phyloP scores from a whole-genome alignment of 2,329 filamentous ascomycete species.

The Dactylonectria macrodidyma region DNA sequence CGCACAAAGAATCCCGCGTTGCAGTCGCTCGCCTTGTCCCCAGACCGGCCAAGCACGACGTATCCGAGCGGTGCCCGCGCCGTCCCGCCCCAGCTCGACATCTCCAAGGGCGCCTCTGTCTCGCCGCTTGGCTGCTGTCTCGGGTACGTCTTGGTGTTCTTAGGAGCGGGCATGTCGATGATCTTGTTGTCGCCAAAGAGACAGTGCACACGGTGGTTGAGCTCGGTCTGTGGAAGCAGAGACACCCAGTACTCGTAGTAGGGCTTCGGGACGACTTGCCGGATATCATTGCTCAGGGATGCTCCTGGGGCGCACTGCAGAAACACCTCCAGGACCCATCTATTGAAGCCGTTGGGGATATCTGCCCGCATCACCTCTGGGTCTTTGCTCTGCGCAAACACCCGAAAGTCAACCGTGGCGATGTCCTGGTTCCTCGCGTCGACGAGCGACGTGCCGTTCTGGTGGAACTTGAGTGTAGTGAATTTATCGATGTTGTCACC shows the following conservation, averaged over 20 bases:
- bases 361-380: slow-evolving; percentile 28
- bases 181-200: slow-evolving; percentile 5
- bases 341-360: slow-evolving; percentile 29
- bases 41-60: slow-evolving; percentile 42
- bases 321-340: slow-evolving; percentile 51
- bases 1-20: slow-evolving; percentile 61
- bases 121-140: slow-evolving; percentile 40
- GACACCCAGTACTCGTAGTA: slow-evolving; percentile 39
- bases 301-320: slow-evolving; percentile 60
- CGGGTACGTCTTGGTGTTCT: slow-evolving; percentile 33
- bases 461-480: not conserved
- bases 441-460: not conserved
- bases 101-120: slow-evolving; percentile 22
- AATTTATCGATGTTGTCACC: not conserved
- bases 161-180: slow-evolving; percentile 33
- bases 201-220: slow-evolving; percentile 3
- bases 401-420: not conserved
- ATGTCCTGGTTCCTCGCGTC: not conserved
- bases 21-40: slow-evolving; percentile 56
- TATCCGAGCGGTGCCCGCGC: slow-evolving; percentile 41
- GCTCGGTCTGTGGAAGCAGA: slow-evolving; percentile 43
- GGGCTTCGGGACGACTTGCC: slow-evolving; percentile 51
- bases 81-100: slow-evolving; percentile 34
- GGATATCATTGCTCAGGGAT: slow-evolving; percentile 55
- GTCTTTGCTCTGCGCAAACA: slow-evolving; percentile 22